A percentile compares a stretch with the other conserved stretches of the same genome.
phyloP scores from a whole-genome alignment of 768 basidiomycete genomes.

The Antrodiella citrinella region DNA sequence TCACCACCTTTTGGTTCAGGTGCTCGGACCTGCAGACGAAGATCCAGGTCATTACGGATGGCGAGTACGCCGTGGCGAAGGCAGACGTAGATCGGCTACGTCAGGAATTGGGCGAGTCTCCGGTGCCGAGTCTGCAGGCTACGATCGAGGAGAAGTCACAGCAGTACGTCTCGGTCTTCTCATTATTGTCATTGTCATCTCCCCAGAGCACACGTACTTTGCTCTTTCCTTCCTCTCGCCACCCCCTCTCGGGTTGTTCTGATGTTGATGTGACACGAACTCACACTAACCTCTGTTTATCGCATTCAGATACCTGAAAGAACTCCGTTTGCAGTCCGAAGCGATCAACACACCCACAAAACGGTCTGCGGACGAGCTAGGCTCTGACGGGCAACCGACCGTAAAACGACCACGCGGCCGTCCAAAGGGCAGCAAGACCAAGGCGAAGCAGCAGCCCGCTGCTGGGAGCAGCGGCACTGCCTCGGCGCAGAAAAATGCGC shows the following conservation, averaged over 20 bases:
- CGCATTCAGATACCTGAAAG: slow-evolving; percentile 21
- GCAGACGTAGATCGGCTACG: slow-evolving; percentile 70
- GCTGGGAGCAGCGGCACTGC: too few relatives aligned
- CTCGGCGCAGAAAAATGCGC: too few relatives aligned
- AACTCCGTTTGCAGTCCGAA: slow-evolving; percentile 24
- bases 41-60: slow-evolving; percentile 61
- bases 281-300: neutral
- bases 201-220: neutral
- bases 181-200: neutral
- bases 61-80: slow-evolving; percentile 70
- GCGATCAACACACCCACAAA: slow-evolving; percentile 4
- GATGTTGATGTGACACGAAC: too few relatives aligned
- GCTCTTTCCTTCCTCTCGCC: neutral
- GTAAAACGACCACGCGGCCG: slow-evolving; percentile 27
- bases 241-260: neutral
- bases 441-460: slow-evolving; percentile 13
- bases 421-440: slow-evolving; percentile 29
- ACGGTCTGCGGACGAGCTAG: slow-evolving; percentile 14
- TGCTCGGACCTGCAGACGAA: slow-evolving; percentile 59
- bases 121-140: slow-evolving; percentile 62
- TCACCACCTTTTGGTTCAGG: slow-evolving; percentile 26
- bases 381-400: slow-evolving; percentile 15
- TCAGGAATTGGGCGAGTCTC: slow-evolving; percentile 66
- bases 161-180: slow-evolving; percentile 32
- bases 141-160: slow-evolving; percentile 65